Conservation (phyloP, 495 filamentous ascomycete genomes). For the Aspergillus ostianus region DNA sequence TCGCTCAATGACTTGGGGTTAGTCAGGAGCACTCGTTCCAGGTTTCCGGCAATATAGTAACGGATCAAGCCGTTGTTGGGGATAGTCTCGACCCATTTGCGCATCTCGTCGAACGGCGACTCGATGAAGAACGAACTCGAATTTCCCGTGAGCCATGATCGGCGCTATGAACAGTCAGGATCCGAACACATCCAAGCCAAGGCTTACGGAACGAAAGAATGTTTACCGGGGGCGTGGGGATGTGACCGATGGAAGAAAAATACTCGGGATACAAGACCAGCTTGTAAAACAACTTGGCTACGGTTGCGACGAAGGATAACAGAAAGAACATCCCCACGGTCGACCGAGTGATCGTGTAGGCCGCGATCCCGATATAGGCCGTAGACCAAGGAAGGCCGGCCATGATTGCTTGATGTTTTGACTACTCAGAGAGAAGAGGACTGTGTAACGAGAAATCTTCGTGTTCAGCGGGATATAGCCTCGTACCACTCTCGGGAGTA, state of each 20-base stretch:
- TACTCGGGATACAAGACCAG: slow-evolving; percentile 67
- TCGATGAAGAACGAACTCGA: slow-evolving; percentile 21
- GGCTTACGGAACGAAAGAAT: not conserved
- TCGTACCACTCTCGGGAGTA: not conserved
- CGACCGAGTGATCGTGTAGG: slow-evolving; percentile 32
- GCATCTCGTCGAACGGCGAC: slow-evolving; percentile 55
- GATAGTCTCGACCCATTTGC: slow-evolving; percentile 62
- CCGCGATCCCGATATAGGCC: slow-evolving; percentile 28
- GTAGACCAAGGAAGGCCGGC: slow-evolving; percentile 14
- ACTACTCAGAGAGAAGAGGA: not conserved
- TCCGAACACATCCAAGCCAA: not conserved
- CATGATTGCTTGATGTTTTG: slow-evolving; percentile 6
- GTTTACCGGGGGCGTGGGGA: slow-evolving; percentile 60
- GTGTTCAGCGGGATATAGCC: not conserved
- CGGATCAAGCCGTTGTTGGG: slow-evolving; percentile 81
- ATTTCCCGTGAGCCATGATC: slow-evolving; percentile 40
- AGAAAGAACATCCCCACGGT: slow-evolving; percentile 23
- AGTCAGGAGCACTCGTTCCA: slow-evolving; percentile 66
- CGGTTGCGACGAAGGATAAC: slow-evolving; percentile 22
- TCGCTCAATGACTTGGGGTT: slow-evolving; percentile 66
- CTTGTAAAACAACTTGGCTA: slow-evolving; percentile 43
- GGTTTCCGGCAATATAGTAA: slow-evolving; percentile 65
- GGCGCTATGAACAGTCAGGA: slow-evolving; percentile 22
- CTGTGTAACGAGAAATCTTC: not conserved
- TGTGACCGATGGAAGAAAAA: slow-evolving; percentile 66